Evolutionary conservation across 2,329 filamentous ascomycete genomes (phyloP).

Genomic region (Fusarium pseudonygamai): DNA sequence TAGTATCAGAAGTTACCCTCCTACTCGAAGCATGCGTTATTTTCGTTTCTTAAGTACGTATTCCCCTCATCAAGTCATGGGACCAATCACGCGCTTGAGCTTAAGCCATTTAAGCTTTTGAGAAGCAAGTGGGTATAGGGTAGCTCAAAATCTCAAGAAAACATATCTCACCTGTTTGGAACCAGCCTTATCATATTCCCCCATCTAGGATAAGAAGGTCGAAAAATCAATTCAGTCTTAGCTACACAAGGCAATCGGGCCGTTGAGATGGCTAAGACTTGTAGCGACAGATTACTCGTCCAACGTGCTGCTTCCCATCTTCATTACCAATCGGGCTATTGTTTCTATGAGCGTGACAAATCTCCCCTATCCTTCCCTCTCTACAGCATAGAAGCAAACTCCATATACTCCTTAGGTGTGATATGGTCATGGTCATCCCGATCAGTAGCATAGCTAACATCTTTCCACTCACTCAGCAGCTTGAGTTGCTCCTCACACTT

Average conservation of each 20-base stretch:
- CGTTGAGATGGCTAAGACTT: no score
- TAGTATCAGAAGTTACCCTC: not conserved
- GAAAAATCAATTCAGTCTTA: no score
- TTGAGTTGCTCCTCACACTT: not conserved
- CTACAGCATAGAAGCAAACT: not conserved
- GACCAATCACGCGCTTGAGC: not conserved
- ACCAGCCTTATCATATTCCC: no score
- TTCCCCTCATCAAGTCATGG: not conserved
- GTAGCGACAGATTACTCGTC: no score
- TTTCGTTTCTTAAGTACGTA: not conserved
- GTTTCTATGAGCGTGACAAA: fast-evolving
- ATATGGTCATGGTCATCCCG: not conserved
- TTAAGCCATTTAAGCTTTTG: no score
- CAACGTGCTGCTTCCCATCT: no score
- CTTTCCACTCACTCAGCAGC: not conserved
- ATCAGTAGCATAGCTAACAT: not conserved
- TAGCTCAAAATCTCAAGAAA: not conserved
- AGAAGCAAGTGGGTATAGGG: not conserved
- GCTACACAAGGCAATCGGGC: no score
- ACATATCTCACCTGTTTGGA: no score
- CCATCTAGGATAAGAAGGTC: no score
- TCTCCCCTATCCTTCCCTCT: no score
- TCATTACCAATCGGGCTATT: no score
- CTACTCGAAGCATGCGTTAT: not conserved
- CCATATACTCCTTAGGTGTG: not conserved